phyloP scores from a whole-genome alignment of 2,329 filamentous ascomycete genomes.

The Hypoxylon sp. region DNA sequence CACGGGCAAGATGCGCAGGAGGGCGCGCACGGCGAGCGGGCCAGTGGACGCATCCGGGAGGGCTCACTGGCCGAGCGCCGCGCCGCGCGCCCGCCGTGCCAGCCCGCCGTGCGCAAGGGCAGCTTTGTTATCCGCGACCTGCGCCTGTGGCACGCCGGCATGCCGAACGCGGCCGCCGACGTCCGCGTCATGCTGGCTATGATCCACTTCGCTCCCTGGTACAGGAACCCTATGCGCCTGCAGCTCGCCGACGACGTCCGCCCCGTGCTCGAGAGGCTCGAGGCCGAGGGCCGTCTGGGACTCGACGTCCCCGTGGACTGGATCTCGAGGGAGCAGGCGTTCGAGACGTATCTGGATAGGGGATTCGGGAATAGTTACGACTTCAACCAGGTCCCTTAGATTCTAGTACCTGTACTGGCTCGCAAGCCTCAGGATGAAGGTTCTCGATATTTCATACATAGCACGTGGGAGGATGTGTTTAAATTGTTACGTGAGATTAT shows the following conservation, averaged over 20 bases:
- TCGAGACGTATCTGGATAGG: constrained; percentile 60
- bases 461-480: background rate
- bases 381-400: constrained; percentile 57
- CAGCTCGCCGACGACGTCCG: constrained; percentile 60
- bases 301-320: constrained; percentile 62
- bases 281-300: constrained; percentile 41
- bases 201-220: constrained; percentile 67
- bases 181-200: constrained; percentile 67
- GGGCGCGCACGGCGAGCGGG: constrained; percentile 58
- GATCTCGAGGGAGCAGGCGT: constrained; percentile 51
- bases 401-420: too few relatives aligned
- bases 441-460: background rate
- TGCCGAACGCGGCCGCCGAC: constrained; percentile 62
- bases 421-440: background rate
- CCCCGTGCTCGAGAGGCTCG: constrained; percentile 52
- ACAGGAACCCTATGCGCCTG: constrained; percentile 63
- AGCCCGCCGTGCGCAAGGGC: constrained; percentile 61
- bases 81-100: constrained; percentile 52
- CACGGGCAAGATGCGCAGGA: constrained; percentile 52
- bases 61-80: constrained; percentile 51
- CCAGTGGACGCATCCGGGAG: constrained; percentile 58
- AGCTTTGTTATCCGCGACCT: constrained; percentile 66
- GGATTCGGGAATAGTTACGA: constrained; percentile 70
- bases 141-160: constrained; percentile 69
- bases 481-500: background rate